These are phyloP conservation scores for Trametes meyenii DNA, from an alignment of 768 basidiomycete species.

Conservation along the genomic window DNA sequence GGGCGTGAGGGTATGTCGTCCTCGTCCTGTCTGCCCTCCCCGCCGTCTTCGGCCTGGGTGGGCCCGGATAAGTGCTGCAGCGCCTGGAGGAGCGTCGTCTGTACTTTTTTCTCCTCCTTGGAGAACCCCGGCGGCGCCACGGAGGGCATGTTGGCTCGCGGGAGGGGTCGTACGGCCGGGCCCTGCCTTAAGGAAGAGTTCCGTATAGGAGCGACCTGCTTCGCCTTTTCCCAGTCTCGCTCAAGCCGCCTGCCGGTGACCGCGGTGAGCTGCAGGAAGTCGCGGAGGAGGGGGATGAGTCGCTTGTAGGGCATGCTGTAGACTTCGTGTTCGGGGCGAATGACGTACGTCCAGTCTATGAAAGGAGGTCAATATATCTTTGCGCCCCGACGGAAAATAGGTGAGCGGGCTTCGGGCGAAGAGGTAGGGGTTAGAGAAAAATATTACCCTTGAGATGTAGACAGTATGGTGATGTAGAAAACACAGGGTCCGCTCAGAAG, in stretches of 20 bases:
- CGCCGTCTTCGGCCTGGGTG: no score
- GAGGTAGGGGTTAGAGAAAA: not conserved
- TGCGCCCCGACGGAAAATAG: not conserved
- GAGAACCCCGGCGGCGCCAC: no score
- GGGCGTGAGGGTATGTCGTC: no score
- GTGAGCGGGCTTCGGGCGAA: not conserved
- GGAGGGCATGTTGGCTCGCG: no score
- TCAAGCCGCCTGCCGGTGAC: slow-evolving; percentile 15
- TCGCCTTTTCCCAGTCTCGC: slow-evolving; percentile 7
- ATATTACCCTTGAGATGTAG: not conserved
- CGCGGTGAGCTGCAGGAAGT: slow-evolving; percentile 28
- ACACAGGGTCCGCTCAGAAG: no score
- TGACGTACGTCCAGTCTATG: slow-evolving; percentile 55
- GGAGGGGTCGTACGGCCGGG: no score
- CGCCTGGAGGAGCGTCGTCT: no score
- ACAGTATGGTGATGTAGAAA: no score
- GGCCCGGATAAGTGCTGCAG: no score
- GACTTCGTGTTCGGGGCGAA: slow-evolving; percentile 41
- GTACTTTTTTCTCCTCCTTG: no score
- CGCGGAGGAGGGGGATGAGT: slow-evolving; percentile 43
- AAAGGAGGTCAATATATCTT: not conserved
- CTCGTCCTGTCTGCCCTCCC: no score
- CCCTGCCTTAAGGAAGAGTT: no score
- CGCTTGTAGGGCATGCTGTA: slow-evolving; percentile 48
- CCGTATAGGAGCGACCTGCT: not conserved